Base-by-base conservation (phyloP, 371 early-diverging fungal species). In the Dinochytrium kinnereticum region DNA sequence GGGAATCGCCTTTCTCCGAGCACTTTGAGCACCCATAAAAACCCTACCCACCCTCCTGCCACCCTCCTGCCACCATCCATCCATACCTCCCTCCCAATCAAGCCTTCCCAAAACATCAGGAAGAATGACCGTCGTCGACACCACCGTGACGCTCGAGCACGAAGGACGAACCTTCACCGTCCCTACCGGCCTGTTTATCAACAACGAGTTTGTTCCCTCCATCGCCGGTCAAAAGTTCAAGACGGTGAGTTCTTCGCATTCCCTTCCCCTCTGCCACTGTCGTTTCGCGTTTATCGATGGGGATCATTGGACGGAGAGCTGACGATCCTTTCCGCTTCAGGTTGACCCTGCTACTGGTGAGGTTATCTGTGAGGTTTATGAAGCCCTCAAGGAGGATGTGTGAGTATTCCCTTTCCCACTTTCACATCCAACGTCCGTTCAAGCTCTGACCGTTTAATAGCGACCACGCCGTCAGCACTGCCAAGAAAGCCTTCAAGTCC, bases 261-360 rank as follows among this genome's bases (percentile, higher is more conserved):
- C n/a, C n/a, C n/a, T n/a, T n/a, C n/a, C n/a, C n/a, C n/a, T n/a
- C n/a, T n/a, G n/a, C n/a, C n/a, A n/a, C n/a, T n/a, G n/a, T n/a
- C n/a, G n/a, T n/a, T n/a, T n/a, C n/a, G n/a, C n/a, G n/a, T n/a
- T n/a, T n/a, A 82, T 64, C 51, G 19, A 78, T 71, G 2, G 84
- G 84, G 39, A 82, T 89, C 7, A 82, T 87, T 70, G 71, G 7
- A 67, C 50, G 50, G n/a, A 49, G 13, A 49, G n/a, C n/a, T n/a
- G n/a, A n/a, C n/a, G n/a, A n/a, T n/a, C n/a, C n/a, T n/a, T n/a
- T n/a, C n/a, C n/a, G n/a, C n/a, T n/a, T 24, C 24, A 57, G 57
- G n/a, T 44, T 76, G 92, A 91, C 79, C 93, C 94, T 65, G 88
- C 88, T 50, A 92, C 87, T 30, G 93, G 90, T 67, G 86, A 90